Percentiles rank a stretch among this genome's conserved stretches.
phyloP scores from a whole-genome alignment of 108 stramenopile species.

The Fragilaria crotonensis region DNA sequence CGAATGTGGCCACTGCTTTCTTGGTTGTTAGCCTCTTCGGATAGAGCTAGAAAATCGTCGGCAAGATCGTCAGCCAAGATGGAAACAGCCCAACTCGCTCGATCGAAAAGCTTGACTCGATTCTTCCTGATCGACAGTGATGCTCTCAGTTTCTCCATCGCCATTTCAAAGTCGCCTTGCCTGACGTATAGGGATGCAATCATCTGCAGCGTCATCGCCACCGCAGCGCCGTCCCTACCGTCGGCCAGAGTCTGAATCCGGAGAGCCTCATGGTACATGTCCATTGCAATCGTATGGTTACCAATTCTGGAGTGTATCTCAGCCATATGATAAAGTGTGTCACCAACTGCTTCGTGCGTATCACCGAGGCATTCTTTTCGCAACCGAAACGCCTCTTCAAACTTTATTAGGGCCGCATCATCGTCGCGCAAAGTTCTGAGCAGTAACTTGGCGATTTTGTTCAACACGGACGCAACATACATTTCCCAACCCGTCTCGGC shows the following conservation, averaged over 20 bases:
- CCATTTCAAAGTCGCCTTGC: constrained; percentile 12
- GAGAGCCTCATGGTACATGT: constrained; percentile 34
- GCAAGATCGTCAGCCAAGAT: neutral
- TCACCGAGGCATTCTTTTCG: constrained; percentile 38
- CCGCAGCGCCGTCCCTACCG: constrained; percentile 22
- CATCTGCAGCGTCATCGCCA: constrained; percentile 27
- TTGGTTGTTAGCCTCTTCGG: constrained; percentile 1
- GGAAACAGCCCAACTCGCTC: constrained; percentile 1
- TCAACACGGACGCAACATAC: constrained; percentile 27
- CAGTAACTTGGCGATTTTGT: constrained; percentile 23
- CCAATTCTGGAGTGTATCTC: constrained; percentile 21
- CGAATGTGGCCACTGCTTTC: constrained; percentile 2
- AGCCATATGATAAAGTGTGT: constrained; percentile 27
- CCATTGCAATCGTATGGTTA: constrained; percentile 30
- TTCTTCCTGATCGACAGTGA: constrained; percentile 24
- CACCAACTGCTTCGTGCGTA: constrained; percentile 29
- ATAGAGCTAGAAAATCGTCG: neutral
- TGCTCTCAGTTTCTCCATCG: constrained; percentile 28
- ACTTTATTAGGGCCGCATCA: constrained; percentile 33
- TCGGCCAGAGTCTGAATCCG: constrained; percentile 27
- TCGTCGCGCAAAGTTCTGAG: constrained; percentile 12
- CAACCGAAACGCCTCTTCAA: constrained; percentile 43
- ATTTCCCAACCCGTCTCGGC: constrained; percentile 18
- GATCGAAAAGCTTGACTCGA: constrained; percentile 14
- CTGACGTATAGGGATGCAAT: constrained; percentile 26